Conservation (phyloP, 208 protist genomes). For the Borovskyia barvae region DNA sequence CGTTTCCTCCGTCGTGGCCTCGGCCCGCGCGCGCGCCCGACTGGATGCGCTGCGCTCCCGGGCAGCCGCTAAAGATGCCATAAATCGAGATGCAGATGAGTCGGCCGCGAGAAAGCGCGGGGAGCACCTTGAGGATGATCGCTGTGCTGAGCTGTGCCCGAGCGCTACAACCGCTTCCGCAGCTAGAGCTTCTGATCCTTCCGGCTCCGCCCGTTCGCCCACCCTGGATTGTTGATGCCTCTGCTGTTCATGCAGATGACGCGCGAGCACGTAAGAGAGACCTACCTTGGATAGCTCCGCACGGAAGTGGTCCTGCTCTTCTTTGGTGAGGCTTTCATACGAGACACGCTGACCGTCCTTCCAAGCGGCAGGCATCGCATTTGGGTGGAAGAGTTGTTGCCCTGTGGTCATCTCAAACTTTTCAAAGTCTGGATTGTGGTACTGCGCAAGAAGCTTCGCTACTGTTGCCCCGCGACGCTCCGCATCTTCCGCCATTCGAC, state of each 20-base stretch:
- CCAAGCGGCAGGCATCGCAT: conserved; percentile 53
- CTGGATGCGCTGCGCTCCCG: conserved; percentile 18
- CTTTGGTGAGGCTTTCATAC: conserved; percentile 36
- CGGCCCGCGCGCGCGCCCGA: conserved; percentile 13
- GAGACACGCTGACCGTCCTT: conserved; percentile 43
- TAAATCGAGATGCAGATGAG: conserved; percentile 6
- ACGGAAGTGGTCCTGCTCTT: conserved; percentile 35
- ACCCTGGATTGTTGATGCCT: conserved; percentile 6
- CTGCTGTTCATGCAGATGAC: conserved; percentile 20
- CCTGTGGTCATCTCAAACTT: conserved; percentile 40
- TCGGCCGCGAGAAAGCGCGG: neutral
- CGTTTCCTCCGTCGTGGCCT: conserved; percentile 25
- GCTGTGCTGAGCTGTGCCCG: conserved; percentile 3
- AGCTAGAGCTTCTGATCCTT: too few species aligned
- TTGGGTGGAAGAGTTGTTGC: conserved; percentile 58
- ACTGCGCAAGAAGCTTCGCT: conserved; percentile 24
- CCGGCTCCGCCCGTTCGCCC: conserved; percentile 3
- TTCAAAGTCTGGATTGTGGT: conserved; percentile 26
- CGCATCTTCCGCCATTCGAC: conserved; percentile 36
- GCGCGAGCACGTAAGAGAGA: conserved; percentile 37
- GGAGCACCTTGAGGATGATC: neutral
- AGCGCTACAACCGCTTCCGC: too few species aligned
- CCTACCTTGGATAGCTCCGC: conserved; percentile 26
- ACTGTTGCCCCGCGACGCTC: conserved; percentile 31
- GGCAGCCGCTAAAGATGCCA: conserved; percentile 31